Evolutionary conservation across 805 yeast genomes (phyloP), one percentile per base, ranked within the genome.

Genomic region (Ogataea nitratoaversa): DNA sequence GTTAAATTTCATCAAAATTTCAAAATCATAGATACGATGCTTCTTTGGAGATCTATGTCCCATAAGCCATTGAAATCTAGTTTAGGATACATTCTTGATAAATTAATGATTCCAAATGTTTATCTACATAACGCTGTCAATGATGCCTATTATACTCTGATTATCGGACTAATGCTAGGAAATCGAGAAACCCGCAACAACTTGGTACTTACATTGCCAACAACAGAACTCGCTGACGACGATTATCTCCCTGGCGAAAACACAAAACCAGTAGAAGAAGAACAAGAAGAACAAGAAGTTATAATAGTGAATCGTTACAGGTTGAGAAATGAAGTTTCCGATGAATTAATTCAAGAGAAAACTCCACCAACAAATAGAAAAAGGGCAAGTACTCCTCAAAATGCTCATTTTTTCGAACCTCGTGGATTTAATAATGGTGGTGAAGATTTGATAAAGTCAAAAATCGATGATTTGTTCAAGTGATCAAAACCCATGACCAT

Each of bases 121-220:
- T 60, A 44, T 30, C 41, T 59, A 18, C 65, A 60, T 36, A 60
- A 60, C 40, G 65, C 59, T 8, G 64, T 46, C 24, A 60, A 60
- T 34, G 65, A 60, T 34, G 53, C 64, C 2, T 60, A 60, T 38
- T 60, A 52, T 33, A 59, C 63, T 3, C 39, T 60, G 20, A 32
- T 59, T 8, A 52, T 46, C 5, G 49, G 61, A 33, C 36, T 59
- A 16, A 53, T 51, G 56, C 43, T 59, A 24, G 24, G 53, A 8
- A 54, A 60, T 4, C 49, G 58, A 1, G 61, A 56, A 22, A 32
- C 50, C 13, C 43, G 63, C 35, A 48, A 50, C 20, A 55, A 54
- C 34, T 41, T 52, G n/a, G n/a, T n/a, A n/a, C n/a, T n/a, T n/a
- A n/a, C n/a, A n/a, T n/a, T n/a, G n/a, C n/a, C n/a, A n/a, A n/a